These are phyloP conservation scores for Epicoccum sorghinum DNA, from an alignment of 2,329 filamentous ascomycete genomes.

Conservation along the genomic window DNA sequence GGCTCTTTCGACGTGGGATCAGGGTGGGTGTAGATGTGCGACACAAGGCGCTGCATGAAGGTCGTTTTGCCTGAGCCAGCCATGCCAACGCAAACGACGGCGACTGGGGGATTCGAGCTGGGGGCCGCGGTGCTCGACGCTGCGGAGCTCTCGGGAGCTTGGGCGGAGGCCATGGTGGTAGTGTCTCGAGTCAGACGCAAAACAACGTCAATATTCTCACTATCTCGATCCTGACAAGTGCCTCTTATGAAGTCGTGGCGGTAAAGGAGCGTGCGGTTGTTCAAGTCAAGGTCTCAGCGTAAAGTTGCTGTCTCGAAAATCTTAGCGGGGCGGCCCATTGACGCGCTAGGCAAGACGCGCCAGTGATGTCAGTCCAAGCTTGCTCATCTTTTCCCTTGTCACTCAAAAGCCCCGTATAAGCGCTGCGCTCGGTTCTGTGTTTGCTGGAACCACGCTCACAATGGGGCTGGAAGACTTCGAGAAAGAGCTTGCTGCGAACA, in stretches of 20 bases:
- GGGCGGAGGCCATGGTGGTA: slow-evolving; percentile 51
- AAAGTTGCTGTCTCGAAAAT: slow-evolving; percentile 32
- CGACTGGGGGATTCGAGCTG: slow-evolving; percentile 60
- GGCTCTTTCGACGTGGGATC: slow-evolving; percentile 50
- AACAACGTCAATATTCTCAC: no score
- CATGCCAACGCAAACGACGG: slow-evolving; percentile 96
- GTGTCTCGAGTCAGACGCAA: neutral
- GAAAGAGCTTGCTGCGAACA: slow-evolving; percentile 72
- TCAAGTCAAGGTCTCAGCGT: neutral
- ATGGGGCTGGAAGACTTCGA: slow-evolving; percentile 78
- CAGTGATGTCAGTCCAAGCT: slow-evolving; percentile 34
- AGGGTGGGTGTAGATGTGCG: slow-evolving; percentile 81
- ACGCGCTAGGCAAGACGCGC: slow-evolving; percentile 17
- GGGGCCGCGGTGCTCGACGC: slow-evolving; percentile 1
- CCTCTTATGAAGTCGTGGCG: neutral
- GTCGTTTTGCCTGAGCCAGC: slow-evolving; percentile 99
- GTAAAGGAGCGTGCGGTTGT: slow-evolving; percentile 16
- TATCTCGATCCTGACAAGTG: no score
- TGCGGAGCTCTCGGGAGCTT: slow-evolving; percentile 23
- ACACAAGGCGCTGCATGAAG: slow-evolving; percentile 98
- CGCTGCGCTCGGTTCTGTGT: slow-evolving; percentile 39
- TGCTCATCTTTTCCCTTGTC: slow-evolving; percentile 8
- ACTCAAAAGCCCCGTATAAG: slow-evolving; percentile 48
- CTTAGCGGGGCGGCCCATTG: slow-evolving; percentile 27
- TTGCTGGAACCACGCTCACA: slow-evolving; percentile 11